These are phyloP conservation scores for Letharia lupina DNA, from an alignment of 495 filamentous ascomycete genomes.

Conservation along the genomic window DNA sequence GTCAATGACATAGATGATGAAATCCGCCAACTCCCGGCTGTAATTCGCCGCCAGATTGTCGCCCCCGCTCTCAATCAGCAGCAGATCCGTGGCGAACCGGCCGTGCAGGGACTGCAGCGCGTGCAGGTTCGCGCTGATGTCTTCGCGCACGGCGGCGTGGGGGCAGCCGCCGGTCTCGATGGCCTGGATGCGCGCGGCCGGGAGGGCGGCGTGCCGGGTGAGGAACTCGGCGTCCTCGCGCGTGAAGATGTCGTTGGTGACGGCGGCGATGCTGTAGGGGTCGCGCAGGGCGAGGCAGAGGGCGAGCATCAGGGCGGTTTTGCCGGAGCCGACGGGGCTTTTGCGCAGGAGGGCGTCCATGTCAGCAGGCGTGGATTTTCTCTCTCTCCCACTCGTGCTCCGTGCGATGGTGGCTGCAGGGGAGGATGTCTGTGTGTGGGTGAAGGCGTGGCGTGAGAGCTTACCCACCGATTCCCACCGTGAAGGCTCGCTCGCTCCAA, in stretches of 20 bases:
- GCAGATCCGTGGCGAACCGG: constrained; percentile 61
- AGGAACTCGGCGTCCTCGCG: constrained; percentile 96
- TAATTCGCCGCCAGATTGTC: constrained; percentile 98
- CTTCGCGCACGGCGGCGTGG: constrained; percentile 95
- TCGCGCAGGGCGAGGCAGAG: constrained; percentile 73
- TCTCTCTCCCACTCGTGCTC: neutral
- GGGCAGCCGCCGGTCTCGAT: constrained; percentile 98
- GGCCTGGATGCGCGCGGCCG: constrained; percentile 73
- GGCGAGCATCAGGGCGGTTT: constrained; percentile 91
- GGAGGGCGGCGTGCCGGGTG: constrained; percentile 72
- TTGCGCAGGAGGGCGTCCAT: too few relatives aligned
- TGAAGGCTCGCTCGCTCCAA: constrained; percentile 89
- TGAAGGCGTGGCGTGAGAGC: constrained; percentile 25
- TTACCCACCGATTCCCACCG: constrained; percentile 93
- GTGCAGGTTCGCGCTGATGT: constrained; percentile 87
- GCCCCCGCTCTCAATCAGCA: constrained; percentile 90
- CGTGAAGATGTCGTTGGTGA: constrained; percentile 99
- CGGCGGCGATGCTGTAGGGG: constrained; percentile 77
- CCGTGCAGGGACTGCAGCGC: constrained; percentile 80
- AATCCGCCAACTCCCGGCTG: constrained; percentile 85
- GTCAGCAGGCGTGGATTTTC: too few relatives aligned
- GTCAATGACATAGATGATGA: constrained; percentile 97
- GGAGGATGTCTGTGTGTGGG: neutral
- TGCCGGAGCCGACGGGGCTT: constrained; percentile 94
- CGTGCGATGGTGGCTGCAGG: neutral